These are phyloP conservation scores for Phytomonas francai DNA, from an alignment of 208 protist species.

Conservation along the genomic window DNA sequence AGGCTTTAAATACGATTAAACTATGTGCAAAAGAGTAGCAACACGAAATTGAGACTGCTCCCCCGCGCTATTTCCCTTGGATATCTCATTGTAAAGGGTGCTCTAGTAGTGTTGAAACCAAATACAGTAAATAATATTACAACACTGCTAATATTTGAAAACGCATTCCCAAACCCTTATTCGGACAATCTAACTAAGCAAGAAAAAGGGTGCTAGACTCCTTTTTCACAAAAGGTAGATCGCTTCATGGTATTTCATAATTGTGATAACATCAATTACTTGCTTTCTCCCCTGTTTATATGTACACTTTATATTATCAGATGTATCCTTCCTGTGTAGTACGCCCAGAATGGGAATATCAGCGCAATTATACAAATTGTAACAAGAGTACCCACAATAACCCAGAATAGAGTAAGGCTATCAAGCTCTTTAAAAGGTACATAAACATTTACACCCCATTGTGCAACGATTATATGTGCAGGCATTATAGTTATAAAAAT, in stretches of 20 bases:
- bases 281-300: neutral
- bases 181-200: neutral
- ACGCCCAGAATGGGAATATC: conserved; percentile 36
- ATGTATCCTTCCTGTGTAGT: conserved; percentile 20
- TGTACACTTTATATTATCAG: conserved; percentile 20
- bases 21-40: neutral
- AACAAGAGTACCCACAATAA: conserved; percentile 25
- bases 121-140: neutral
- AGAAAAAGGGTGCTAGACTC: neutral
- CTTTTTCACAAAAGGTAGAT: neutral
- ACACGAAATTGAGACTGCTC: neutral
- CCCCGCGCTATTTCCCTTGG: neutral
- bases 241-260: conserved; percentile 2
- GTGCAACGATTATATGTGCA: conserved; percentile 38
- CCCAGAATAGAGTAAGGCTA: conserved; percentile 37
- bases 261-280: conserved; percentile 1
- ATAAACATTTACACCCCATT: conserved; percentile 62
- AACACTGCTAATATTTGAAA: neutral
- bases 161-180: neutral
- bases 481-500: conserved; percentile 37
- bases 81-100: neutral
- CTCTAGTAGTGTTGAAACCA: neutral
- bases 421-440: conserved; percentile 31
- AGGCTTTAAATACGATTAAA: neutral
- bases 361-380: conserved; percentile 15